These are phyloP conservation scores for Sphagnum fallax DNA, from an alignment of 228 moss, liverwort and hornwort genomes.

Conservation along the genomic window DNA sequence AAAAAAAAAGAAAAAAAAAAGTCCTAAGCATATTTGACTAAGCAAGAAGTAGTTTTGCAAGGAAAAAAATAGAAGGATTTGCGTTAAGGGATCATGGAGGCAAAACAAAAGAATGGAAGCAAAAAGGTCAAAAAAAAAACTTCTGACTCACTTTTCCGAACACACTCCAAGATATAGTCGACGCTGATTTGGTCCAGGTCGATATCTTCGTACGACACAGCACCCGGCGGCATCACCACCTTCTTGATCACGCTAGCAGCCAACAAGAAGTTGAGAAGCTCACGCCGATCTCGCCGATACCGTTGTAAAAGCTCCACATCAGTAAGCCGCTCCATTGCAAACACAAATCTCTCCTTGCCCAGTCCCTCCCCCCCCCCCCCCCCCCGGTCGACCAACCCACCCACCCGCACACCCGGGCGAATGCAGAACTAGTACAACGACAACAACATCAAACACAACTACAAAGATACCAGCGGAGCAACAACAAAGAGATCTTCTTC, in stretches of 20 bases:
- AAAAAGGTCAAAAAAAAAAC: no score
- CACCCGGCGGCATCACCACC: constrained; percentile 97
- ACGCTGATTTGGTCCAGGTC: constrained; percentile 94
- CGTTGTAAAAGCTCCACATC: constrained; percentile 83
- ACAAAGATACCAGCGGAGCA: no score
- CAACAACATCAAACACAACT: constrained; percentile 1
- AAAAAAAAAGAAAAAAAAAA: no score
- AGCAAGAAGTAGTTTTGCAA: no score
- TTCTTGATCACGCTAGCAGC: constrained; percentile 90
- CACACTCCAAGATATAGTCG: constrained; percentile 86
- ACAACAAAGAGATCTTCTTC: no score
- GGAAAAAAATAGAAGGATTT: no score
- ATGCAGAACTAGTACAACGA: background rate
- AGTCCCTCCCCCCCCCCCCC: background rate
- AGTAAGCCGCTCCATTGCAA: constrained; percentile 28
- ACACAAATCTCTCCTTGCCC: background rate
- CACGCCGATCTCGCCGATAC: constrained; percentile 85
- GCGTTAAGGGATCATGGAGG: no score
- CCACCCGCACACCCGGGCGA: background rate
- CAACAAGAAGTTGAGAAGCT: constrained; percentile 76
- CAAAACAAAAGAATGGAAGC: no score
- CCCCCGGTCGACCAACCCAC: background rate
- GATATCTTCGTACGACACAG: constrained; percentile 84
- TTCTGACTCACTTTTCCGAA: constrained; percentile 53
- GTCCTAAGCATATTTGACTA: no score